Evolutionary conservation across 768 basidiomycete species (phyloP).

Genomic region (Auriscalpium orientale): DNA sequence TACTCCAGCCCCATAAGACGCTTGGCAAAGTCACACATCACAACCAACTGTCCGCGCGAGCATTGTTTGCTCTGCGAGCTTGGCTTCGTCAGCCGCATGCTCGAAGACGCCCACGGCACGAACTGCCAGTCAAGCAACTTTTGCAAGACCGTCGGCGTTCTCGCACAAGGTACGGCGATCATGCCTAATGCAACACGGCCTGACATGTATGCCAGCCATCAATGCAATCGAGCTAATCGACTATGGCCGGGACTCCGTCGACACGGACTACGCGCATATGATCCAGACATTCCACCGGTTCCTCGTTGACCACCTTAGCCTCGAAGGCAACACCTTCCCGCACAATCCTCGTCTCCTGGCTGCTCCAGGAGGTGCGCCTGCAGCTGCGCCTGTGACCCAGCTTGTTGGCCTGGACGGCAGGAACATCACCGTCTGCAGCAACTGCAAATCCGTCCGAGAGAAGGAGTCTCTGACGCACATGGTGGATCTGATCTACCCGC

Average conservation of each 20-base stretch:
- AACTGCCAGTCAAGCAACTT: constrained; percentile 98
- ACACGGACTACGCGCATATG: constrained; percentile 75
- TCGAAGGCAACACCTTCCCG: constrained; percentile 61
- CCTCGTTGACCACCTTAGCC: constrained; percentile 75
- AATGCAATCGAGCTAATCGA: constrained; percentile 88
- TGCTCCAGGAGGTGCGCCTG: constrained; percentile 24
- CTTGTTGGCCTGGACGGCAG: constrained; percentile 74
- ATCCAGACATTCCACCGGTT: constrained; percentile 96
- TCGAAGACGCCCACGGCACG: constrained; percentile 87
- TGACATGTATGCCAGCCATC: constrained; percentile 36
- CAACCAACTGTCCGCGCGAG: constrained; percentile 79
- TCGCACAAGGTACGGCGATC: constrained; percentile 62
- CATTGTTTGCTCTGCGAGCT: constrained; percentile 93
- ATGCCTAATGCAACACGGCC: background rate
- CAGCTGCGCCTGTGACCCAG: constrained; percentile 75
- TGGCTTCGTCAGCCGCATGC: constrained; percentile 90
- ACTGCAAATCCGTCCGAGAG: constrained; percentile 62
- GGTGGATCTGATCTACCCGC: constrained; percentile 81
- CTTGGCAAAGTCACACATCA: constrained; percentile 88
- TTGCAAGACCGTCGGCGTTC: constrained; percentile 84
- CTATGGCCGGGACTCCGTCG: constrained; percentile 67
- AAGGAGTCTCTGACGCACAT: constrained; percentile 80
- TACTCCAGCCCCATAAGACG: constrained; percentile 70
- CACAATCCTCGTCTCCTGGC: constrained; percentile 49
- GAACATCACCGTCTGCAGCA: constrained; percentile 66